Conservation (phyloP, 2,329 filamentous ascomycete species). For the Beauveria scarabaeidicola region DNA sequence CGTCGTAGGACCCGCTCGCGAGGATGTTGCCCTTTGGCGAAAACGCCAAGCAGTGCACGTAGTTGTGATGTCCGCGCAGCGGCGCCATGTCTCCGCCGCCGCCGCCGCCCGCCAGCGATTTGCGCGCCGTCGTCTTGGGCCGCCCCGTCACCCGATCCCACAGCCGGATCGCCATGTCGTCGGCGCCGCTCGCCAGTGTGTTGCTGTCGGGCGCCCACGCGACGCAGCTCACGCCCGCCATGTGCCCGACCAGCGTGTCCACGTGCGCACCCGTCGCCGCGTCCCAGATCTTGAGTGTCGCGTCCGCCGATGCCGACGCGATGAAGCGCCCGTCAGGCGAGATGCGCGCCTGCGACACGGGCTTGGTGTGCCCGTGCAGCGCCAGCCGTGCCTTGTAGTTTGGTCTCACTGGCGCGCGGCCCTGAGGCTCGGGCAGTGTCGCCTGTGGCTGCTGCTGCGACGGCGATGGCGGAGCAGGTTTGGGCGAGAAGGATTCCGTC, state of each 20-base stretch:
- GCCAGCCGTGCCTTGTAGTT: slow-evolving; percentile 63
- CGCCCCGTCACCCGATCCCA: slow-evolving; percentile 68
- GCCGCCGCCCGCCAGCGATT: slow-evolving; percentile 37
- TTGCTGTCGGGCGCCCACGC: slow-evolving; percentile 90
- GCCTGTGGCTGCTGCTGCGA: slow-evolving; percentile 24
- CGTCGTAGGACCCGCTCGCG: slow-evolving; percentile 90
- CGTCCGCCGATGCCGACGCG: slow-evolving; percentile 83
- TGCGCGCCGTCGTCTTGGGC: slow-evolving; percentile 39
- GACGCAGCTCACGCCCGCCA: slow-evolving; percentile 84
- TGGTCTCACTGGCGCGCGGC: slow-evolving; percentile 43
- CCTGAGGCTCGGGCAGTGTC: slow-evolving; percentile 19
- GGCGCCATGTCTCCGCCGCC: slow-evolving; percentile 39
- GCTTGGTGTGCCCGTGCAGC: slow-evolving; percentile 67
- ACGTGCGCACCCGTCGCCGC: slow-evolving; percentile 67
- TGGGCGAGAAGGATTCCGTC: slow-evolving; percentile 21
- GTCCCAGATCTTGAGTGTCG: slow-evolving; percentile 87
- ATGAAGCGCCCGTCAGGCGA: slow-evolving; percentile 87
- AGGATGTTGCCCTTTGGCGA: slow-evolving; percentile 98
- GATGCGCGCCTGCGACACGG: slow-evolving; percentile 79
- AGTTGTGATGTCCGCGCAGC: slow-evolving; percentile 86
- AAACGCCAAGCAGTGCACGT: slow-evolving; percentile 89
- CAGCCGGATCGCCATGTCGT: slow-evolving; percentile 91
- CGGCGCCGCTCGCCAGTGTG: slow-evolving; percentile 81
- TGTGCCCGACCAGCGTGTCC: slow-evolving; percentile 85
- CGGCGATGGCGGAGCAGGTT: background rate